phyloP scores from a whole-genome alignment of 208 protist species.

The Chromosphaera perkinsii region DNA sequence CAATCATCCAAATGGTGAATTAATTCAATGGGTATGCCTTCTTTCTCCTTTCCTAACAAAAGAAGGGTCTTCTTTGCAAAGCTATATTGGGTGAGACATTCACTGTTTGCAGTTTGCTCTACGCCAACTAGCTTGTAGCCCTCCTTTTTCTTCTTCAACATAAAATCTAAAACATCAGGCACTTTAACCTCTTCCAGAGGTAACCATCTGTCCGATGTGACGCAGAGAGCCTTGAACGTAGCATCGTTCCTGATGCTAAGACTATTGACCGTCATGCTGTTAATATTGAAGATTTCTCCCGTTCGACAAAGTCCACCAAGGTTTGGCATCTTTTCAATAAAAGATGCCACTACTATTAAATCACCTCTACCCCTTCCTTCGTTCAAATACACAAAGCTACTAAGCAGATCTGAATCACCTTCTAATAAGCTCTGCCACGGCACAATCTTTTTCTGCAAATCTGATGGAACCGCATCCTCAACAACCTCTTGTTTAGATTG shows the following conservation, averaged over 20 bases:
- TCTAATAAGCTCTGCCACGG: no score
- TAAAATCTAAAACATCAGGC: not conserved
- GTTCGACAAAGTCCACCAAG: slow-evolving; percentile 56
- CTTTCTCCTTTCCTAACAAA: slow-evolving; percentile 57
- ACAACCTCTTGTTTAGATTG: no score
- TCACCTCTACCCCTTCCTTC: no score
- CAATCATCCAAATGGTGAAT: slow-evolving; percentile 56
- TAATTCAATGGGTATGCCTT: slow-evolving; percentile 51
- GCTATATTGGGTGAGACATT: slow-evolving; percentile 32
- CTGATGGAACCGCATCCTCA: no score
- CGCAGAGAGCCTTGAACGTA: slow-evolving; percentile 46
- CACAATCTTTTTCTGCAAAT: no score
- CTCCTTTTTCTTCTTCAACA: slow-evolving; percentile 43
- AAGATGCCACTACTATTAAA: slow-evolving; percentile 53
- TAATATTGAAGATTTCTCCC: slow-evolving; percentile 54
- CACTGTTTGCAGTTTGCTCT: slow-evolving; percentile 58
- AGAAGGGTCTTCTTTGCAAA: slow-evolving; percentile 56
- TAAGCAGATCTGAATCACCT: no score
- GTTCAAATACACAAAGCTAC: no score
- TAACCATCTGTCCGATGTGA: slow-evolving; percentile 55
- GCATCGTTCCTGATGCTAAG: slow-evolving; percentile 11
- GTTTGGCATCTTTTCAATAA: slow-evolving; percentile 59
- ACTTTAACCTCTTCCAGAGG: slow-evolving; percentile 43
- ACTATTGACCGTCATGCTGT: slow-evolving; percentile 35
- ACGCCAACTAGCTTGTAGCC: slow-evolving; percentile 59